These are phyloP conservation scores for Colletotrichum coccodes DNA, from an alignment of 2,329 filamentous ascomycete species.

Conservation along the genomic window DNA sequence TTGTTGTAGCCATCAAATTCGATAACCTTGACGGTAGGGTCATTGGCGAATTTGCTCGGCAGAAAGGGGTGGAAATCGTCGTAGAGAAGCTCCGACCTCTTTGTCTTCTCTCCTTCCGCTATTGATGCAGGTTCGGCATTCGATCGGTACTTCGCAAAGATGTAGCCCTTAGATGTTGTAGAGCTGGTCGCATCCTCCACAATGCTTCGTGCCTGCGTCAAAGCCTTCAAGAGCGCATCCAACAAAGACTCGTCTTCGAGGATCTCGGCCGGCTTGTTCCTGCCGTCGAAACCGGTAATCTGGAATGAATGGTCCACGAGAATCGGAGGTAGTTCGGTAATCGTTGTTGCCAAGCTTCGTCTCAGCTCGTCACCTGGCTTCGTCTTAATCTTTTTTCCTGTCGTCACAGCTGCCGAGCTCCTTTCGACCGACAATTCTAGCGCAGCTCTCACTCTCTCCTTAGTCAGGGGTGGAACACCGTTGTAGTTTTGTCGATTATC, in stretches of 20 bases:
- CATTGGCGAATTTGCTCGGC: constrained; percentile 80
- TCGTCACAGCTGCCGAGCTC: constrained; percentile 59
- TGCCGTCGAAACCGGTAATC: constrained; percentile 74
- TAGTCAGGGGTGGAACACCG: constrained; percentile 79
- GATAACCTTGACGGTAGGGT: constrained; percentile 73
- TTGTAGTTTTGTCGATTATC: constrained; percentile 85
- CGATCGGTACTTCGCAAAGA: constrained; percentile 76
- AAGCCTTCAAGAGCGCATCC: constrained; percentile 72
- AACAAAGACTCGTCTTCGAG: constrained; percentile 73
- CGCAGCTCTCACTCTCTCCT: constrained; percentile 75
- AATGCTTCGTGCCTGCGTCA: constrained; percentile 77
- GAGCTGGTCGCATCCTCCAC: constrained; percentile 75
- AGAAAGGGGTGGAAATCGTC: constrained; percentile 96
- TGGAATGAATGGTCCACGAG: constrained; percentile 88
- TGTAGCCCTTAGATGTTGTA: constrained; percentile 81
- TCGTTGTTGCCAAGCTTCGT: constrained; percentile 83
- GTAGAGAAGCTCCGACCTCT: constrained; percentile 72
- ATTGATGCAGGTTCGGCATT: constrained; percentile 33
- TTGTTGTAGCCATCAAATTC: constrained; percentile 89
- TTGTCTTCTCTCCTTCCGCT: constrained; percentile 47
- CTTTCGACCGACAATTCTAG: constrained; percentile 73
- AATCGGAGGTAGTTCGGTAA: constrained; percentile 89
- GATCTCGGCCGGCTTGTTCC: constrained; percentile 74
- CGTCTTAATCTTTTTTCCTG: constrained; percentile 75
- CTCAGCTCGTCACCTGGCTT: constrained; percentile 81